Evolutionary conservation across 2,329 filamentous ascomycete species (phyloP), one percentile per base, ranked within the genome.

Genomic region (Colletotrichum theobromicola): DNA sequence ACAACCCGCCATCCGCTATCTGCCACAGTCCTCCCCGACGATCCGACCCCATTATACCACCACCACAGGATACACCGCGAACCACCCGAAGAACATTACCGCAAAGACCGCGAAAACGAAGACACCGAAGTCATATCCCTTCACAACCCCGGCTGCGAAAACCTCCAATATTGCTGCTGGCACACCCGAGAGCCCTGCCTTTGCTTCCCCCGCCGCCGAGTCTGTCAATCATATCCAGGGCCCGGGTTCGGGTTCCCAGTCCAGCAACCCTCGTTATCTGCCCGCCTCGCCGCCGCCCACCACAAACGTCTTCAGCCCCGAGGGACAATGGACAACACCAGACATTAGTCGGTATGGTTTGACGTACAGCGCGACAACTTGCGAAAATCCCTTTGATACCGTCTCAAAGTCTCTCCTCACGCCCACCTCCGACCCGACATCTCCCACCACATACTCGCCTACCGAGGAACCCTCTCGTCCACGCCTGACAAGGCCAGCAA

Each of bases 291-390:
- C 72, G 35, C 70, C 62, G 7, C 63, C 55, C 16, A 72, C 72
- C n/a, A 35, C 34, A 5, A 32, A 61, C 66, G 61, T 42, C 26
- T 67, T 66, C 42, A 62, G 28, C 18, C 55, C 66, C 7, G 50
- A 53, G 35, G 58, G 65, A 65, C 70, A 61, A 69, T 77, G 76
- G 76, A 65, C 71, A 60, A 75, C 72, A 35, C 68, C 74, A 42
- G 77, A 80, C 37, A 77, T 68, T 65, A 77, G 77, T 69, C 81
- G 80, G 72, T 75, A 83, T 83, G 82, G 77, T 80, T 75, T 79
- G 76, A 81, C 76, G 30, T 77, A 81, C 66, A 73, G 75, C 58
- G 72, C 76, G 35, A 61, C 77, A 63, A 74, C 76, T 55, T 75
- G 65, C 76, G 76, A 79, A 66, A 74, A 75, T 57, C 72, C 74